Evolutionary conservation across 2,329 filamentous ascomycete genomes (phyloP), one percentile per base, ranked within the genome.

Genomic region (Fusarium concolor): DNA sequence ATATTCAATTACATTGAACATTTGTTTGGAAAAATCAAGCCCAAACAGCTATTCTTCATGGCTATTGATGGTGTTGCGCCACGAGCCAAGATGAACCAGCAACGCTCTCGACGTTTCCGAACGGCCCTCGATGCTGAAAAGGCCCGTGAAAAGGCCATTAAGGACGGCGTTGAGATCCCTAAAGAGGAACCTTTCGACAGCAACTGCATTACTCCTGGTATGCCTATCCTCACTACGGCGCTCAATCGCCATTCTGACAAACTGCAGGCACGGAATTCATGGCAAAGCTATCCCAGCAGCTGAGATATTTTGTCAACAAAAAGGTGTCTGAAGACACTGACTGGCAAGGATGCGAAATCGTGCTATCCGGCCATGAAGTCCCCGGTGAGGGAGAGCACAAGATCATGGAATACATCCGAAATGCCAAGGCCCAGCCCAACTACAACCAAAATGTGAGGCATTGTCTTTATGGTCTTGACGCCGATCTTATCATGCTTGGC

Each of bases 1-100:
- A 99, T 99, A 75, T 99, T 99, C 88, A 98, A 98, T 82, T 99
- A 99, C 79, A 99, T 99, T 71, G 96, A 99, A 80, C 96, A 99
- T 82, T 82, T 99, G 53, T 99, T 97, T 79, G 94, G 95, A 74
- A 99, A 97, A 81, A 99, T 99, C 78, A 98, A 98, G 80, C 96
- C 96, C 14, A 95, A 97, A 82, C 91, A 97, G 84, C 87, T 99
- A 35, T 99, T 99, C 83, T 99, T 97, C 85, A 99, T 99, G 96
- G 96, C 96, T 50, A 96, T 99, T 70, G 96, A 99, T 76, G 96
- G 96, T 75, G 96, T 99, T 65, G 96, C 96, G 22, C 96, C 96
- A 18, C 92, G 96, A 75, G 96, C 96, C 73, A 99, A 99, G 86
- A 99, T 99, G 96, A 99, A 99, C 80, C 96, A 99, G 81, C 96